These are phyloP conservation scores for Termitomyces bulborhizus DNA, from an alignment of 768 basidiomycete genomes.

Conservation along the genomic window DNA sequence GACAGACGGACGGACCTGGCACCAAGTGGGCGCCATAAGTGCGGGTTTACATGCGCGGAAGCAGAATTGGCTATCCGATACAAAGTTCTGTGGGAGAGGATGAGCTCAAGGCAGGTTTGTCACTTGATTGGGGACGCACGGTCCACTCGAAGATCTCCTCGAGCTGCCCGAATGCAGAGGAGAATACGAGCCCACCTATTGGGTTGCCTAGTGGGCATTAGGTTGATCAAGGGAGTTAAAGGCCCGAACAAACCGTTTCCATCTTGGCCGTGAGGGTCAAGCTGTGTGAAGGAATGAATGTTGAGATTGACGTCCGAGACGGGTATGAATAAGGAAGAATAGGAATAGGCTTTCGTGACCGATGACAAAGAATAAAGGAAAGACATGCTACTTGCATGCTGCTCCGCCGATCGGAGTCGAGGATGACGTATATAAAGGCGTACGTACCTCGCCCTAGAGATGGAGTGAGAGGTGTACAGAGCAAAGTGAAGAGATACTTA, in stretches of 20 bases:
- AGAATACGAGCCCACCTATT: conserved; percentile 68
- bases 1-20: conserved; percentile 21
- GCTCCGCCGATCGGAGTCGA: too few species aligned
- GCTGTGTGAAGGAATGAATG: conserved; percentile 20
- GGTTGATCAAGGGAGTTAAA: background rate
- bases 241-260: conserved; percentile 34
- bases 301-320: too few species aligned
- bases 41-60: conserved; percentile 63
- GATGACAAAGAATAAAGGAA: too few species aligned
- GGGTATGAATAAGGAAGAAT: too few species aligned
- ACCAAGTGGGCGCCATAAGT: conserved; percentile 41
- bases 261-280: conserved; percentile 66
- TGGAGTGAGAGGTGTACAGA: background rate
- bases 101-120: background rate
- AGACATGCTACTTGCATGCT: too few species aligned
- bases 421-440: too few species aligned
- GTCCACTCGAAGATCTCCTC: conserved; percentile 72
- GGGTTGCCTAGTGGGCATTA: conserved; percentile 35
- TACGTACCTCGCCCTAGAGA: conserved; percentile 19
- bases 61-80: conserved; percentile 58
- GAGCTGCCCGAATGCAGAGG: conserved; percentile 54
- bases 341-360: too few species aligned
- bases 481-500: conserved; percentile 16
- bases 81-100: conserved; percentile 43
- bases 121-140: conserved; percentile 23